Percentiles rank a stretch among this genome's conserved stretches.
Conservation (phyloP, 441 rosid species). For the Aquilaria agallochum region DNA sequence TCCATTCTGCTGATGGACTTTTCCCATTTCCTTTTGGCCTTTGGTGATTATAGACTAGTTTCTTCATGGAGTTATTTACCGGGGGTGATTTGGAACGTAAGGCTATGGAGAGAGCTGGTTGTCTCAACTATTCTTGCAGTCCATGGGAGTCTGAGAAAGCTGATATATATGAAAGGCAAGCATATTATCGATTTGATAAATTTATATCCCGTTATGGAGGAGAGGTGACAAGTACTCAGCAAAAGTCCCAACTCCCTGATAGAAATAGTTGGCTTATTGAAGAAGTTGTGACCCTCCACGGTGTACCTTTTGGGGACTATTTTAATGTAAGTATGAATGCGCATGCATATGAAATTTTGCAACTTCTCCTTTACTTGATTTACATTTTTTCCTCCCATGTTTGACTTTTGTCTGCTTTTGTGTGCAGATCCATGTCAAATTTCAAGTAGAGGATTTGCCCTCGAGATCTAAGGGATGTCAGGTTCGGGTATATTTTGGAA, state of each 20-base stretch:
- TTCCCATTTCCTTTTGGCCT: not conserved
- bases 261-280: conserved; percentile 78
- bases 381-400: conserved; percentile 2
- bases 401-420: conserved; percentile 8
- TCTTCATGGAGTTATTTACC: conserved; percentile 69
- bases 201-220: conserved; percentile 70
- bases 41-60: conserved; percentile 42
- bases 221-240: conserved; percentile 94
- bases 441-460: conserved; percentile 71
- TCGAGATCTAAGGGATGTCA: conserved; percentile 50
- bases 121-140: conserved; percentile 75
- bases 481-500: conserved; percentile 61
- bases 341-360: not conserved
- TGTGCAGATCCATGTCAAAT: conserved; percentile 77
- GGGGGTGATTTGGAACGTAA: conserved; percentile 82
- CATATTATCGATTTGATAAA: conserved; percentile 75
- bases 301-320: conserved; percentile 87
- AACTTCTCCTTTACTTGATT: not conserved
- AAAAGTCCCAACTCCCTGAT: conserved; percentile 64
- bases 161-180: conserved; percentile 78
- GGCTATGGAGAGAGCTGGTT: conserved; percentile 87
- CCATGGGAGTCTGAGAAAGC: conserved; percentile 91
- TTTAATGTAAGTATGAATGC: conserved; percentile 45
- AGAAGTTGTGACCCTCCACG: conserved; percentile 94
- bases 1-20: not conserved